Evolutionary conservation across 2,329 filamentous ascomycete genomes (phyloP), one percentile per base, ranked within the genome.

Genomic region (Neophaeococcomyces mojaviensis): DNA sequence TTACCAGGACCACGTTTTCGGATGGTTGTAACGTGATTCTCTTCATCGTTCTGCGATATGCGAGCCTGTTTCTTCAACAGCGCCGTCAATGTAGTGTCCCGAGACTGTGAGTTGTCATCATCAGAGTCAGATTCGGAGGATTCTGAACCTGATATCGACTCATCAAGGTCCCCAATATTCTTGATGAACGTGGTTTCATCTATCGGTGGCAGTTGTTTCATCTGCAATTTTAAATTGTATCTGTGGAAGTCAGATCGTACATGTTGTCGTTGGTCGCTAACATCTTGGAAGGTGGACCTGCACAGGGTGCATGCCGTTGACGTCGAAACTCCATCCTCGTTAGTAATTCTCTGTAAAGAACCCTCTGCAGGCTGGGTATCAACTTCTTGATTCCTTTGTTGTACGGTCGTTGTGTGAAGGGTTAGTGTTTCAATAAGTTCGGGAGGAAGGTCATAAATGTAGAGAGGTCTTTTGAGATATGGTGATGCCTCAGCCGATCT

Each of bases 141-240:
- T 43, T 88, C 83, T 7, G 74, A 76, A 26, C 82, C 79, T 1
- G 88, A 95, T 12, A 94, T 92, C 1, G 92, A 97, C 70, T 98
- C 90, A 56, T 96, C 86, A 28, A 98, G 71, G 49, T 92, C 80
- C 30, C 81, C 87, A 6, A 97, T 74, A 5, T 96, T 74, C 61
- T 83, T 86, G 62, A 92, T 86, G 55, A 98, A 98, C 28, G 95
- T 88, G 6, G 61, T 64, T 60, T 98, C 92, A 1, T 79, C 78
- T 1, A 96, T 83, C 0, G 86, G 67, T 8, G 74, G 76, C 48
- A 75, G 73, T 0, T 86, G 86, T 38, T 87, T 81, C 47, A 95
- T 69, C 69, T 87, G 94, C 62, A 90, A 86, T 67, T 95, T 97
- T 50, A 97, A 68, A 62, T 98, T 98, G 68, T 96, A 98, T 54